Evolutionary conservation across 345 rosid genomes (phyloP).

Genomic region (Lepidium sativum): DNA sequence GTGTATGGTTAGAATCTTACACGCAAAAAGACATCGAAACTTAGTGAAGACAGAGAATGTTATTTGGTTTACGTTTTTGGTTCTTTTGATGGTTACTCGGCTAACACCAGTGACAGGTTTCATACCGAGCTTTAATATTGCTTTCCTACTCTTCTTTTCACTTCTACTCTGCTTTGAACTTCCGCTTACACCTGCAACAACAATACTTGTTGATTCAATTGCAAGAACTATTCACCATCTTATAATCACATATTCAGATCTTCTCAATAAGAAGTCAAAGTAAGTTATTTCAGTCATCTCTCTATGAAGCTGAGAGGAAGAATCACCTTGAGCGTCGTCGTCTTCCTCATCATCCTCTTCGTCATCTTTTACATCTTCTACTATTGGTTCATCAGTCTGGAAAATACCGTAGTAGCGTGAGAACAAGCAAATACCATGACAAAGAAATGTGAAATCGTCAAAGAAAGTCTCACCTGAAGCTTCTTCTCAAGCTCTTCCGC

Average conservation of each 20-base stretch:
- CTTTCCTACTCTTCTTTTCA: constrained; percentile 83
- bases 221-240: neutral
- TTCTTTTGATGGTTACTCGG: constrained; percentile 78
- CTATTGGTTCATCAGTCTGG: constrained; percentile 45
- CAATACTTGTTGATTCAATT: neutral
- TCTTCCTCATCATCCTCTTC: constrained; percentile 62
- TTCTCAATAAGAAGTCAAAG: neutral
- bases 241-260: neutral
- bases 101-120: constrained; percentile 72
- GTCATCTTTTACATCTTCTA: constrained; percentile 66
- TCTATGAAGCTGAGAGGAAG: neutral
- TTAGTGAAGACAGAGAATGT: neutral
- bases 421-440: neutral
- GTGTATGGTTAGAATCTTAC: neutral
- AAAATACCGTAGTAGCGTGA: neutral
- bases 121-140: constrained; percentile 86
- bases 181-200: constrained; percentile 51
- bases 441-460: neutral
- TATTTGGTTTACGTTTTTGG: constrained; percentile 44
- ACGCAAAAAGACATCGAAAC: neutral
- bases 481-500: constrained; percentile 38
- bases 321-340: constrained; percentile 48
- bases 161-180: constrained; percentile 81
- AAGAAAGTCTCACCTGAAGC: constrained; percentile 25
- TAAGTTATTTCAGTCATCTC: no score